Evolutionary conservation across 768 basidiomycete species (phyloP), one percentile per base, ranked within the genome.

Genomic region (Hericium alpestre): DNA sequence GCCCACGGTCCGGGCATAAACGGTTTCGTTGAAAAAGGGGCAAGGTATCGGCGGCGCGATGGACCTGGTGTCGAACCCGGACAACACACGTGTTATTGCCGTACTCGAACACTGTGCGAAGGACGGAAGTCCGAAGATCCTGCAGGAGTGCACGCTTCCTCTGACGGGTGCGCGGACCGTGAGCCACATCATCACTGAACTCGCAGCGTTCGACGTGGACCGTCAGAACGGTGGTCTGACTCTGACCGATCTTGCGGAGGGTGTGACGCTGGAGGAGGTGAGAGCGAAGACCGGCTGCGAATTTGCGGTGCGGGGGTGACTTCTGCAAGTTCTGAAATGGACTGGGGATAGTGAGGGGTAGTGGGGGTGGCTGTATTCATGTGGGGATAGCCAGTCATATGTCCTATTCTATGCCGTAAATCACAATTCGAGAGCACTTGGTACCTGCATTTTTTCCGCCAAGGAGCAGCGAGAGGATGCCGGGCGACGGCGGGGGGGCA

Each of bases 1-100:
- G 40, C 41, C 22, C 49, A 27, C 38, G 6, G 8, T 40, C 32
- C 22, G 51, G 25, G 5, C 18, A 23, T 56, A 55, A 25, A 55
- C 54, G n/a, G 8, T 18, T 27, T 18, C 32, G 32, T 10, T 32
- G 8, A 32, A 32, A 32, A 32, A 32, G 10, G 62, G 25, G 5
- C 55, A 65, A 87, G 90, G 91, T 43, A 94, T 96, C 67, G 94
- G 94, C 12, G 94, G 93, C 53, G 93, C 93, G 11, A 94, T 94
- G 92, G 93, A 95, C 68, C 82, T 94, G 51, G 92, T 93, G 60
- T 95, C 93, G 58, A 96, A 95, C 72, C 94, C 93, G 1, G 92
- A 95, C 71, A 86, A 86, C 71, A 97, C 94, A 43, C 94, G 87
- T 71, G 86, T 93, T 59, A 90, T 95, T 56, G 91, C 78, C 6